Base-by-base conservation (phyloP, 768 basidiomycete species). In the Cubamyces sp. region DNA sequence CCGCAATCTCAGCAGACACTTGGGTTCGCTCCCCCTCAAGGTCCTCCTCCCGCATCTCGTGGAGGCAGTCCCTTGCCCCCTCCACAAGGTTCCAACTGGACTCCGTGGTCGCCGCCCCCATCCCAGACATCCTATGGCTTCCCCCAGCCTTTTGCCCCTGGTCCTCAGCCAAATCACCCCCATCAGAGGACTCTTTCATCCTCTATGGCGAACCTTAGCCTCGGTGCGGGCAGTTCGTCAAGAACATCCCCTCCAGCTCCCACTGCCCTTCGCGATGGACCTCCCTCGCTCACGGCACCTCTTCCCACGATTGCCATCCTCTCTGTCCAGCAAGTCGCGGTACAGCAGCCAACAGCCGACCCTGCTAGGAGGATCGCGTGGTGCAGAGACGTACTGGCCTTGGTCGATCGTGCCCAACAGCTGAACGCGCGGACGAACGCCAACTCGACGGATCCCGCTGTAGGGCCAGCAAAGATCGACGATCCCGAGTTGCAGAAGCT, bases 361-460 rank as follows among this genome's bases (percentile, higher is more conserved):
- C 87, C 88, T 2, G 71, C 76, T 0, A 79, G 86, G 45, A 86
- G 87, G 67, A 73, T 96, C 5, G 78, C 82, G 26, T 98, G 94
- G 94, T 84, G 85, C 16, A 81, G 91, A 51, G 93, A 96, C 64
- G 90, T 96, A 58, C 74, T 95, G 60, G 84, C 86, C 68, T 85
- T 96, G 60, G 85, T 92, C 57, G 90, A 96, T 54, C 82, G 85
- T 55, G 75, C 80, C 1, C 76, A 79, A 51, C 71, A 18, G 62
- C 73, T 39, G 60, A 66, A 54, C 23, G 50, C 71, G 6, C 70
- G 76, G 52, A 65, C 14, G 67, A 73, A 76, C 54, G 72, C 78
- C 0, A 61, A 58, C 18, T 66, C 16, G 66, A 73, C 76, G 43
- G 74, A 79, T 62, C 75, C 67, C 8, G 64, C 66, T 8, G 85